Conservation (phyloP, 495 filamentous ascomycete genomes). For the Aspergillus diversus region DNA sequence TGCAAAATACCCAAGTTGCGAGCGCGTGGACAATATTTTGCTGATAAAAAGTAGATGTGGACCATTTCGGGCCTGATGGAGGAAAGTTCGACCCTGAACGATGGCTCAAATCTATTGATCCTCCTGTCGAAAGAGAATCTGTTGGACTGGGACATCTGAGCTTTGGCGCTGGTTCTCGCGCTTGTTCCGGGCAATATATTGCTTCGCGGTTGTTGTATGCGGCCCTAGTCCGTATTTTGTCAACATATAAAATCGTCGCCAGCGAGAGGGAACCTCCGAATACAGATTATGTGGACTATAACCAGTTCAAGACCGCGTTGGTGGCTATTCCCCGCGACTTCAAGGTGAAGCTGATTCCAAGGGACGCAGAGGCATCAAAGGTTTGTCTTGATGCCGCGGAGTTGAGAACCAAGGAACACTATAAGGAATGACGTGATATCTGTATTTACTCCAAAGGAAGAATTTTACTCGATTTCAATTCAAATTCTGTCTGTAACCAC, state of each 20-base stretch:
- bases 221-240: slow-evolving; percentile 52
- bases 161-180: slow-evolving; percentile 57
- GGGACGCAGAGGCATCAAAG: slow-evolving; percentile 36
- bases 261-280: slow-evolving; percentile 52
- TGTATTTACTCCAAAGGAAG: background rate
- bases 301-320: slow-evolving; percentile 56
- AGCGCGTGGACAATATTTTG: too few relatives aligned
- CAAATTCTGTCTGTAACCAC: too few relatives aligned
- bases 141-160: slow-evolving; percentile 49
- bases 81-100: slow-evolving; percentile 56
- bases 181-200: slow-evolving; percentile 56
- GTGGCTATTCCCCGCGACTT: slow-evolving; percentile 60
- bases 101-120: slow-evolving; percentile 47
- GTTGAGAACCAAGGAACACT: slow-evolving; percentile 45
- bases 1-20: background rate
- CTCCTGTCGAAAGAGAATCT: slow-evolving; percentile 39
- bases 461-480: too few relatives aligned
- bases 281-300: slow-evolving; percentile 62
- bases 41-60: slow-evolving; percentile 39
- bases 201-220: slow-evolving; percentile 54
- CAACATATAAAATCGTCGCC: slow-evolving; percentile 54
- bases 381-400: slow-evolving; percentile 44
- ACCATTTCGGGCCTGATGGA: slow-evolving; percentile 55
- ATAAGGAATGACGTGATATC: slow-evolving; percentile 39
- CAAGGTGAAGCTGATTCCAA: slow-evolving; percentile 52